A percentile compares a stretch with the other conserved stretches of the same genome.
These are phyloP conservation scores for Penium margaritaceum DNA, from an alignment of 139 green algal genomes.

Conservation along the genomic window DNA sequence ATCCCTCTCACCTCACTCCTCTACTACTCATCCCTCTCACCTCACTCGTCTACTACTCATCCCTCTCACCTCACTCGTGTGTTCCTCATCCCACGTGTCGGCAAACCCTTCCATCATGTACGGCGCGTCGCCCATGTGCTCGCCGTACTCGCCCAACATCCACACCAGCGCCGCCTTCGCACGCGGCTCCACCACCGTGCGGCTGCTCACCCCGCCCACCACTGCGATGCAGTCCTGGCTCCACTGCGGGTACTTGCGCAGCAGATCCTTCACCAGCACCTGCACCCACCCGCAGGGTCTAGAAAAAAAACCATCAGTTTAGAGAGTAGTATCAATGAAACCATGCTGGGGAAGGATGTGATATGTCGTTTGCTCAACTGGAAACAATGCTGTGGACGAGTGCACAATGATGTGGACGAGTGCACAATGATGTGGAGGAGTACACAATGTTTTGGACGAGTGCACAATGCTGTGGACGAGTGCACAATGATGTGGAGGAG, in stretches of 20 bases:
- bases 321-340: too few relatives aligned
- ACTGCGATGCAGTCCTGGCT: slow-evolving; percentile 31
- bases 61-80: slow-evolving; percentile 22
- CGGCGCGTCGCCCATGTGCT: slow-evolving; percentile 67
- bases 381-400: not conserved
- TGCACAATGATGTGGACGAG: not conserved
- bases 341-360: not conserved
- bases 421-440: not conserved
- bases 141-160: slow-evolving; percentile 81
- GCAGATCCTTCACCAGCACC: slow-evolving; percentile 40
- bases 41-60: too few relatives aligned
- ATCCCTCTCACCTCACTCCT: too few relatives aligned
- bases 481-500: too few relatives aligned
- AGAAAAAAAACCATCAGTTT: too few relatives aligned
- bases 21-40: too few relatives aligned
- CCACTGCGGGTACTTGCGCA: slow-evolving; percentile 46
- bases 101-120: slow-evolving; percentile 79
- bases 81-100: slow-evolving; percentile 54
- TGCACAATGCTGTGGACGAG: not conserved
- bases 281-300: not conserved
- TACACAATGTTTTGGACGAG: not conserved
- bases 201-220: slow-evolving; percentile 18
- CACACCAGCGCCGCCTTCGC: slow-evolving; percentile 76
- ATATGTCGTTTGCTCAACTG: not conserved
- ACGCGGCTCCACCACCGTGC: slow-evolving; percentile 59